A percentile compares a stretch with the other conserved stretches of the same genome.
Evolutionary conservation across 2,329 filamentous ascomycete species (phyloP).

Genomic region (Sordariomycetes sp.): DNA sequence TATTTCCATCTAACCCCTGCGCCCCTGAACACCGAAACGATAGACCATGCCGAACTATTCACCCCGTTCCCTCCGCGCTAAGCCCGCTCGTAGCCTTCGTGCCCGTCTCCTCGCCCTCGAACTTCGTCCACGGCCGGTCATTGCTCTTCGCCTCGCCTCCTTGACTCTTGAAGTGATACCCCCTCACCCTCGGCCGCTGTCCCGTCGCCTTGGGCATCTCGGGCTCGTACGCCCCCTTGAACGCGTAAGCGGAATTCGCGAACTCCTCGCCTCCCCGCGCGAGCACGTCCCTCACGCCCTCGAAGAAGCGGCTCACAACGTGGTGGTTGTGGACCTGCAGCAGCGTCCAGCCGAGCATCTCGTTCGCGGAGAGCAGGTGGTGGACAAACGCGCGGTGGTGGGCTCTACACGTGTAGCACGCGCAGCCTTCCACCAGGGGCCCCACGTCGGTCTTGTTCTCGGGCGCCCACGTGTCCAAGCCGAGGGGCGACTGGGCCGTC

Average conservation of each 20-base stretch:
- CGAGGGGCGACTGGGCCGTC: conserved; percentile 39
- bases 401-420: conserved; percentile 71
- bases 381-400: conserved; percentile 84
- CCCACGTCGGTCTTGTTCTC: conserved; percentile 49
- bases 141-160: conserved; percentile 55
- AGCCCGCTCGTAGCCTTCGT: not conserved
- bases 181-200: conserved; percentile 65
- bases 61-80: not conserved
- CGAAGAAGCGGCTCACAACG: conserved; percentile 63
- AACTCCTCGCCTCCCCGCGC: conserved; percentile 45
- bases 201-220: conserved; percentile 66
- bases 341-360: conserved; percentile 94
- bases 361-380: conserved; percentile 79
- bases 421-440: conserved; percentile 54
- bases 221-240: conserved; percentile 50
- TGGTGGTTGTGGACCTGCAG: conserved; percentile 88
- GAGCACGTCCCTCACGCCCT: conserved; percentile 56
- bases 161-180: conserved; percentile 70
- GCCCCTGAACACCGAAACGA: not conserved
- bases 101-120: conserved; percentile 17
- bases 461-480: conserved; percentile 66
- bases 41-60: not conserved
- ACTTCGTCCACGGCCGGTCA: conserved; percentile 52
- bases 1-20: not conserved
- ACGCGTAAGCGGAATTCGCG: conserved; percentile 32